Base-by-base conservation (phyloP, 169 alveolate species). In the Plasmodium gaboni region DNA sequence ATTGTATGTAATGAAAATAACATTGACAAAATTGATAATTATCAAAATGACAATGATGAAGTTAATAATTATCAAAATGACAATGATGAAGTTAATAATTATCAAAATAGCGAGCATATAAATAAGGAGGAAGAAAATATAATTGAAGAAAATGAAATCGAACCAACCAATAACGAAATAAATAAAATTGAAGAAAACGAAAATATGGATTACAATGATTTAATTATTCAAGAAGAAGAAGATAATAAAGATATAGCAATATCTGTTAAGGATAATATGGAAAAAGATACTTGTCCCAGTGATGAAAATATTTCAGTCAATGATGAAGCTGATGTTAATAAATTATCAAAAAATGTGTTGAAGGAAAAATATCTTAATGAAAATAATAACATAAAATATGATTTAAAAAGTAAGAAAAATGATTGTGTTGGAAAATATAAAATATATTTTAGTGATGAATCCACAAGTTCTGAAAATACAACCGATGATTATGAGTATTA, bases 401-500 rank as follows among this genome's bases (percentile, higher is more conserved):
- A 70, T 70, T 32, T 6, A 50, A 9, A 61, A 48, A 2, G 50
- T 13, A 55, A 9, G n/a, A 73, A 28, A 2, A 28, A 46, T 19
- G 12, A 53, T 9, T 22, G 8, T 2, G 42, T n/a, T 28, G 70
- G 68, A 24, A 59, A 38, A 51, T 65, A 51, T 26, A 13, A 26
- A 7, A 42, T 4, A 12, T 50, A 28, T 42, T 78, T 64, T 53
- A 15, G 60, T 6, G 32, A 28, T 55, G 78, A 64, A 2, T 12
- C 76, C 12, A 42, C 24, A 22, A 65, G 61, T 17, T 48, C 57
- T 6, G 74, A 78, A 15, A 59, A 10, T 2, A 64, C 76, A 57
- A 64, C 89, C 19, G 76, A 65, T 59, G 89, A 78, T 59, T 44
- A 64, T 48, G 38, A 26, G 13, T 60, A 19, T 22, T 50, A 44